A percentile compares a stretch with the other conserved stretches of the same genome.
These are phyloP conservation scores for Trichoderma atrobrunneum DNA, from an alignment of 2,329 filamentous ascomycete species.

Conservation along the genomic window DNA sequence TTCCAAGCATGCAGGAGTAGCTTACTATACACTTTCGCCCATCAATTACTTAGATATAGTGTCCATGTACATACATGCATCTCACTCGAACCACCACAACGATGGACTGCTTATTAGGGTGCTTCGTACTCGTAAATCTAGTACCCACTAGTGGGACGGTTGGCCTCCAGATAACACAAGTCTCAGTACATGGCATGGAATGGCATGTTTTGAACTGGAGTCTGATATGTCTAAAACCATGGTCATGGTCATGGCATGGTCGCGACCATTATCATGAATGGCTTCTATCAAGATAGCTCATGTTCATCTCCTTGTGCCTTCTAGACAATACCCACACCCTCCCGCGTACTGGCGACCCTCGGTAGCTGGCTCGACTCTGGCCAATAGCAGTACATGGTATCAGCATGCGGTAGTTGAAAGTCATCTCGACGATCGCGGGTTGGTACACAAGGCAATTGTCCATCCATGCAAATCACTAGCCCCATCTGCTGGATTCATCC, in stretches of 20 bases:
- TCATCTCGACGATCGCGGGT: background rate
- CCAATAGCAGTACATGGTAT: background rate
- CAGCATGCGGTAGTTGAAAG: background rate
- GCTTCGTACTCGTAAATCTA: slow-evolving; percentile 7
- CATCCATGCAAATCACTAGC: background rate
- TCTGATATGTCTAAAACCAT: background rate
- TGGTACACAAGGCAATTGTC: background rate
- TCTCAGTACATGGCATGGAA: background rate
- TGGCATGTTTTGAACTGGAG: background rate
- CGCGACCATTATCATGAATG: background rate
- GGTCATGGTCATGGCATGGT: background rate
- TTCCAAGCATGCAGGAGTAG: background rate
- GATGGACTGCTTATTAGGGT: background rate
- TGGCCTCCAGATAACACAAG: background rate
- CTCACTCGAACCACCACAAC: background rate
- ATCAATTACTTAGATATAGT: background rate
- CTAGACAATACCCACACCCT: background rate
- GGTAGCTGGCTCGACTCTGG: background rate
- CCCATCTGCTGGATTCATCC: background rate
- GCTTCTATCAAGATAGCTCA: background rate
- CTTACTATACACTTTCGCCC: background rate
- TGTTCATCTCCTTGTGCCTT: background rate
- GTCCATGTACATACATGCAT: background rate
- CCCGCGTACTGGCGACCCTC: background rate
- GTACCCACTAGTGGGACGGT: background rate